Evolutionary conservation across 2,329 filamentous ascomycete genomes (phyloP), one percentile per base, ranked within the genome.

Genomic region (Tolypocladium nubicola): DNA sequence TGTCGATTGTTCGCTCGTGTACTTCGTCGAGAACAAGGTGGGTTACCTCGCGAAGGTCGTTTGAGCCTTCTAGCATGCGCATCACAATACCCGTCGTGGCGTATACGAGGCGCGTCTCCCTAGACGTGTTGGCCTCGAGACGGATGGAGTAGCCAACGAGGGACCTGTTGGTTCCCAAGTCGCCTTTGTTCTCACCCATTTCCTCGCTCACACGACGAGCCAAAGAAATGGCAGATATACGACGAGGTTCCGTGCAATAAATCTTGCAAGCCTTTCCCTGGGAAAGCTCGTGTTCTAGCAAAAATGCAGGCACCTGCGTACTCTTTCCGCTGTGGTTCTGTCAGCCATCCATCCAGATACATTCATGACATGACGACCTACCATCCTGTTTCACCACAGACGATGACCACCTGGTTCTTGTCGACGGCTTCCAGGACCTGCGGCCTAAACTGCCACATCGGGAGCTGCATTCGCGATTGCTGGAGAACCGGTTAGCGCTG

Each of bases 21-120:
- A 97, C 93, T 72, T 99, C 94, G 67, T 99, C 94, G n/a, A 99
- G 85, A 52, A 99, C 85, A 59, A 99, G 76, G 73, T 97, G 94
- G 0, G 93, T 96, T 55, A 99, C 86, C 61, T 97, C 93, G 58
- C 85, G 82, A 49, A 99, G 81, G 57, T 95, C 88, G 61, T 90
- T 88, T 0, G 90, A 89, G 10, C 87, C 87, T 71, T 99, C 94
- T 16, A 99, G 79, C 93, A 99, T 97, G 35, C 94, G 86, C 79
- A 99, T 89, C n/a, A 99, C 90, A 58, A 99, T 96, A 75, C 94
- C 84, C 7, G 84, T 88, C 2, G 88, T 97, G 56, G 94, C 94
- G 72, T 91, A 99, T 7, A 97, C 84, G 33, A 99, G 81, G 55
- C 90, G 81, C 2, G 92, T 97, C 64, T 90, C 86, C 37, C 85